Base-by-base conservation (phyloP, 345 rosid genomes). In the Citrus inodora region DNA sequence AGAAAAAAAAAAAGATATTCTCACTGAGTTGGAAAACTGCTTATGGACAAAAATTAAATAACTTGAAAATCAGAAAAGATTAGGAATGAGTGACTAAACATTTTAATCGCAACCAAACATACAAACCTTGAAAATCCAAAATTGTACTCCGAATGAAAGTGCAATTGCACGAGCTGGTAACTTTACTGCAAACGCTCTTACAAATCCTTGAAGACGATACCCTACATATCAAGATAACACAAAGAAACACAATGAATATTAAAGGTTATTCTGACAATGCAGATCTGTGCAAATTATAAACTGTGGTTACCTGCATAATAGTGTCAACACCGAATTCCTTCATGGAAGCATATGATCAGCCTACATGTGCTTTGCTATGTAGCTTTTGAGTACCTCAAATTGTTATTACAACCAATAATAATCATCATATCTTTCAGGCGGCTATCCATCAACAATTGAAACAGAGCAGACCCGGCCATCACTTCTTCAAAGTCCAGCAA, bases 281-380 rank as follows among this genome's bases (percentile, higher is more conserved):
- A 63, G 58, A 64, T 77, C 76, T 59, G 30, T 78, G 63, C 60
- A 81, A 76, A 75, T 30, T 48, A 40, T 22, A 38, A 75, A 80
- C 38, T 30, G n/a, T 48, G 28, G 8, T 48, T 80, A 94, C 99
- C 93, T 94, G 91, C 78, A 88, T 86, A 67, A 97, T 87, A 30
- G 93, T 90, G 80, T 97, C 98, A 32, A 78, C 87, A 73, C 88
- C 94, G 25, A 94, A 97, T 32, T 94, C 93, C 75, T 88, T 89
- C 80, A 97, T 25, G 87, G 97, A 78, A 97, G 90, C 98, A 93
- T 94, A 62, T 37, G 40, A 37, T 93, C 99, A 63, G 88, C 87
- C 99, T 98, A 97, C 98, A 97, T 97, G 77, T 92, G 93, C 87
- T 91, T 94, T 7, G 98, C 95, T 85, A 89, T 97, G 58, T 97